Conservation (phyloP, 2,329 filamentous ascomycete species). For the Metarhizium anisopliae region DNA sequence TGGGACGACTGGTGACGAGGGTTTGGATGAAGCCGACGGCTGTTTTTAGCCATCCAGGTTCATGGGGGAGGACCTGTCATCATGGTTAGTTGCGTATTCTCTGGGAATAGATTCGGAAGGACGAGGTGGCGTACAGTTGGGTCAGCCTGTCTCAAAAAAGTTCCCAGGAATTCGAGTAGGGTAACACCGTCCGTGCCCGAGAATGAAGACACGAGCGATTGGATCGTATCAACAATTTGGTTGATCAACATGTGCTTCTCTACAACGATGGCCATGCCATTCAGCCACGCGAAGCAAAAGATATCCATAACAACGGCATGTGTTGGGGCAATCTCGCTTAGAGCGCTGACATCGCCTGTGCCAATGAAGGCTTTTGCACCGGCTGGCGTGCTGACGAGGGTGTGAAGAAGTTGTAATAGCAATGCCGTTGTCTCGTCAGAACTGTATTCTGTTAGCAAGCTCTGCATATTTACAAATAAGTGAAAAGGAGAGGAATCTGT, state of each 20-base stretch:
- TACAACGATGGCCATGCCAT: constrained; percentile 26
- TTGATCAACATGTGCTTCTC: constrained; percentile 21
- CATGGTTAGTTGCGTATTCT: constrained; percentile 5
- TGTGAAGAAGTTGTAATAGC: constrained; percentile 48
- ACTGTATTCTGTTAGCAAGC: constrained; percentile 21
- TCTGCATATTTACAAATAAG: neutral
- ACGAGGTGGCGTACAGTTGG: constrained; percentile 30
- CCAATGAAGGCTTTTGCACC: constrained; percentile 40
- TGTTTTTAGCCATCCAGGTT: constrained; percentile 44
- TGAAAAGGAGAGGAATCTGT: too few relatives aligned
- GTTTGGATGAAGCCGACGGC: constrained; percentile 40
- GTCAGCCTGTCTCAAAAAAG: constrained; percentile 40
- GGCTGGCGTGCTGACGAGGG: constrained; percentile 41
- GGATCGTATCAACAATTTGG: constrained; percentile 39
- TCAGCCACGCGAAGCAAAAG: constrained; percentile 48
- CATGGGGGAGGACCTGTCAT: constrained; percentile 35
- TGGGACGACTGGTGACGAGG: constrained; percentile 47
- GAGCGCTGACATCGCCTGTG: constrained; percentile 41
- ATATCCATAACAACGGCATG: constrained; percentile 46
- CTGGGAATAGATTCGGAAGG: neutral
- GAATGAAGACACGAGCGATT: constrained; percentile 42
- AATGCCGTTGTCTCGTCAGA: constrained; percentile 41
- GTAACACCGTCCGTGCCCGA: constrained; percentile 51
- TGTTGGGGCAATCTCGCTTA: constrained; percentile 48
- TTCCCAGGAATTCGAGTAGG: constrained; percentile 46